Evolutionary conservation across 169 alveolate species (phyloP), one percentile per base, ranked within the genome.

Genomic region (Plasmodium cynomolgi): DNA sequence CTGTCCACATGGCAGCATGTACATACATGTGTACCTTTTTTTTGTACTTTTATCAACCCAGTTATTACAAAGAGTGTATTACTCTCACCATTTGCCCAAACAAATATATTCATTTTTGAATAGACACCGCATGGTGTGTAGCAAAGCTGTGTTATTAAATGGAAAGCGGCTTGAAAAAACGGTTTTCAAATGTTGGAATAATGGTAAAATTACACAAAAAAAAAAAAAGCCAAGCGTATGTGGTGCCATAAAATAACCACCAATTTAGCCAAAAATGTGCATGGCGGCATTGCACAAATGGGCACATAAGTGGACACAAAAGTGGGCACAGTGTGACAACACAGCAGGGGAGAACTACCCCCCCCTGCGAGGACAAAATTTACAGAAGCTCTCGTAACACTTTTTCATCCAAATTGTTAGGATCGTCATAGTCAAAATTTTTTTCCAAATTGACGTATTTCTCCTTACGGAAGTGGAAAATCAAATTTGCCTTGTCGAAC

Each of bases 361-460:
- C 37, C 77, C 37, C 37, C 37, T 9, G n/a, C n/a, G 37, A 11
- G 33, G 37, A 81, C 31, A 26, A 58, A n/a, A 7, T 79, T 68
- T 79, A 88, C 34, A 56, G 20, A 72, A 88, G 81, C 47, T 88
- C 94, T 71, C 68, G 80, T 41, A 88, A 29, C 34, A 77, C 72
- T 2, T 73, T 80, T 58, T 79, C 71, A 23, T 88, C 77, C 47
- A 88, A 17, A 5, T 79, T 80, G n/a, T 33, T 79, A 79, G 20
- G 71, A 88, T 88, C 94, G 47, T 88, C 94, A 23, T 88, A 88
- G 81, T 88, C 88, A 33, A 77, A 88, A 37, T 88, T 79, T 88
- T 33, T 88, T 39, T 88, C 94, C 62, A 88, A 58, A 37, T 88
- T 88, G 47, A 88, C 37, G 72, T 88, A 88, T 68, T 88, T 88